phyloP scores from a whole-genome alignment of 1,284 basidiomycete genomes.

The Chiua sp. region DNA sequence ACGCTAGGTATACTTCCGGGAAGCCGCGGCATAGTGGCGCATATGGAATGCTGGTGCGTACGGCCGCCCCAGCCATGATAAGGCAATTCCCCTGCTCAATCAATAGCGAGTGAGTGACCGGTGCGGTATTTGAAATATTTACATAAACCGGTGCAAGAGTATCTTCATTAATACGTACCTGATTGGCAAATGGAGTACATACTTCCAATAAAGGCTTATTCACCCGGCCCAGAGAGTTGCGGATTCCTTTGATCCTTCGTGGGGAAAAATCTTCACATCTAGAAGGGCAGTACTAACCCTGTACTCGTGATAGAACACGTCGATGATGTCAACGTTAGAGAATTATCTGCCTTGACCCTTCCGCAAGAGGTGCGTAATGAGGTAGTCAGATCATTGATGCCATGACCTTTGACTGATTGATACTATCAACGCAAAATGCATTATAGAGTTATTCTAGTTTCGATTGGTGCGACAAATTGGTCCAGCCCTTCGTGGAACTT shows the following conservation, averaged over 20 bases:
- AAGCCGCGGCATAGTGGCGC: too few species aligned
- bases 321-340: constrained; percentile 82
- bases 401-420: neutral
- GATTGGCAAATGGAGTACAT: constrained; percentile 90
- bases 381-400: constrained; percentile 47
- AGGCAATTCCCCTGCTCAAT: too few species aligned
- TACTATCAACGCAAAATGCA: constrained; percentile 55
- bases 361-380: constrained; percentile 76
- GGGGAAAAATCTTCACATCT: constrained; percentile 76
- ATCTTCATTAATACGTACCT: constrained; percentile 99
- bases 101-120: too few species aligned
- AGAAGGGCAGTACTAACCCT: constrained; percentile 78
- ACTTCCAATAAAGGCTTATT: constrained; percentile 8
- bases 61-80: too few species aligned
- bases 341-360: constrained; percentile 55
- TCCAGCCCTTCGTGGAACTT: constrained; percentile 95
- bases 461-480: constrained; percentile 98
- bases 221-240: constrained; percentile 64
- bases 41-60: too few species aligned
- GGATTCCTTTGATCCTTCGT: constrained; percentile 78
- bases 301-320: constrained; percentile 94
- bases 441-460: constrained; percentile 93
- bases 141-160: constrained; percentile 92
- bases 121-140: too few species aligned
- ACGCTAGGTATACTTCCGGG: too few species aligned